phyloP scores from a whole-genome alignment of 106 monocot genomes.

The Apostasia shenzhenica region DNA sequence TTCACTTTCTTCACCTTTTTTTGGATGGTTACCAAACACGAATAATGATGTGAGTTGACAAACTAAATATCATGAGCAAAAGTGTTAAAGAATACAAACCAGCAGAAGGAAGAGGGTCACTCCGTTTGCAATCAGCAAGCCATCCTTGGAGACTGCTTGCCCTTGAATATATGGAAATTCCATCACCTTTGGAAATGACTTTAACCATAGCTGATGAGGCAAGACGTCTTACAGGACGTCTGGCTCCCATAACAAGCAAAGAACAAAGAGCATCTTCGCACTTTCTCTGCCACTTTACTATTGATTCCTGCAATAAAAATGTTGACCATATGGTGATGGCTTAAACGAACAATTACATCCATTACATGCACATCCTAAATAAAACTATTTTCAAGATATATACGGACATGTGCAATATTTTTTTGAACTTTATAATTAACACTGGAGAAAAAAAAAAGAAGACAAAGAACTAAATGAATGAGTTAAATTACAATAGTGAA shows the following conservation, averaged over 20 bases:
- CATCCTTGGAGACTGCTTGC: conserved; percentile 91
- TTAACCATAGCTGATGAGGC: conserved; percentile 82
- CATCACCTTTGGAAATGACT: conserved; percentile 80
- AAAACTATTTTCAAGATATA: no score
- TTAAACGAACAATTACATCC: no score
- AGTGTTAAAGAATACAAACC: conserved; percentile 23
- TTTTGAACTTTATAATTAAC: no score
- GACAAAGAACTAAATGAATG: no score
- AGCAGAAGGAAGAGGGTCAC: conserved; percentile 66
- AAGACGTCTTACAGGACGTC: conserved; percentile 73
- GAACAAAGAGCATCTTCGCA: conserved; percentile 93
- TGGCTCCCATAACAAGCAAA: conserved; percentile 73
- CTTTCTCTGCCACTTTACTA: conserved; percentile 83
- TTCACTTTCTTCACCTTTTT: no score
- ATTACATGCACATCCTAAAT: no score
- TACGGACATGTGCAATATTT: no score
- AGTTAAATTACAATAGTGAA: no score
- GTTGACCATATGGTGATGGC: background rate
- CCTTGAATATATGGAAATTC: conserved; percentile 85
- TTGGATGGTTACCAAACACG: no score
- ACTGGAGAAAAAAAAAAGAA: no score
- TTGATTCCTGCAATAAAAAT: conserved; percentile 49
- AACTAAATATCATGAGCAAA: no score
- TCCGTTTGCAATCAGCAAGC: conserved; percentile 78
- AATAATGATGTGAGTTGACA: no score